These are phyloP conservation scores for Fraxinus xanthoxyloides DNA, from an alignment of 305 asterid genomes.

Conservation along the genomic window DNA sequence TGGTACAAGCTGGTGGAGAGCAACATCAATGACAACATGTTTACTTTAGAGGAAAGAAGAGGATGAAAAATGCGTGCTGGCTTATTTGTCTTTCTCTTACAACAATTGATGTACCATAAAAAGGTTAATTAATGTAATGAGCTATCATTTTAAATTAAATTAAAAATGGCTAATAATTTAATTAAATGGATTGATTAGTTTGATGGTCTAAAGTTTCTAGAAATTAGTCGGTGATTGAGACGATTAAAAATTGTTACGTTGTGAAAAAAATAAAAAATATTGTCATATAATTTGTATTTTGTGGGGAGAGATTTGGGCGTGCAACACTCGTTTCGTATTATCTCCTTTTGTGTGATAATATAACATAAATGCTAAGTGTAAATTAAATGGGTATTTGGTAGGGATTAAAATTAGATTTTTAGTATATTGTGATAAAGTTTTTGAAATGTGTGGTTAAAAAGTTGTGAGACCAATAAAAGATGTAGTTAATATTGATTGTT, in stretches of 20 bases:
- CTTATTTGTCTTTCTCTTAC: background rate
- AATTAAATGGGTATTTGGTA: no score
- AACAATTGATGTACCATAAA: background rate
- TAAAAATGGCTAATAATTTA: background rate
- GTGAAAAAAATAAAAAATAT: no score
- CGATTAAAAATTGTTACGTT: background rate
- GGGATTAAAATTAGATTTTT: no score
- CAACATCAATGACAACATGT: slow-evolving; percentile 23
- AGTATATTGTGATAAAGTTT: no score
- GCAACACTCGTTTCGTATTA: background rate
- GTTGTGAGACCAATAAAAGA: no score
- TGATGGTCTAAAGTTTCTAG: background rate
- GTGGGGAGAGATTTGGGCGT: background rate
- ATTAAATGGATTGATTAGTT: background rate
- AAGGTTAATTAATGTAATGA: background rate
- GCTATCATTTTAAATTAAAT: background rate
- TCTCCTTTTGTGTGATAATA: background rate
- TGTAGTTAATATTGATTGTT: no score
- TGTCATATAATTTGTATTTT: background rate
- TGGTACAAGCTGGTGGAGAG: slow-evolving; percentile 20
- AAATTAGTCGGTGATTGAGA: background rate
- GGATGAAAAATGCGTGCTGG: background rate
- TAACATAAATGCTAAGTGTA: background rate
- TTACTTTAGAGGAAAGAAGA: slow-evolving; percentile 8
- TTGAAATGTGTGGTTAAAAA: no score